Base-by-base conservation (phyloP, 306 rosid species). In the Nissolia schottii region DNA sequence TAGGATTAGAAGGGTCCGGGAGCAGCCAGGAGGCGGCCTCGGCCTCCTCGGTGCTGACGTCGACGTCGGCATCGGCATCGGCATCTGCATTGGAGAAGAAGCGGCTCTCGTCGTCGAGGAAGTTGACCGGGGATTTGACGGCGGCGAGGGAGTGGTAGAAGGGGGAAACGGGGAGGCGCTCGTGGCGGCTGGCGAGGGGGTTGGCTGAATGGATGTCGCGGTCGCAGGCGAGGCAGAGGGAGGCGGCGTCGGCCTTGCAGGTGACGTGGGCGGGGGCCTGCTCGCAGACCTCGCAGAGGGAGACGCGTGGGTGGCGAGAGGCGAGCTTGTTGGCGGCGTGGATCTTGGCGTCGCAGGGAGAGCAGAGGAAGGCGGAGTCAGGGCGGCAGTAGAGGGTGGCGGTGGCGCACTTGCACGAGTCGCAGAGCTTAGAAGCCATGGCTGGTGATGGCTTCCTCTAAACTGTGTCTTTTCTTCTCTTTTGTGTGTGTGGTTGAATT, bases 381-480 rank as follows among this genome's bases (percentile, higher is more conserved):
- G 97, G 90, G 1, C 97, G 88, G 89, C 99, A 94, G 77, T 85
- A 94, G 49, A 91, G 80, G 11, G 93, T 86, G 3, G 95, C 95
- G 5, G 89, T 70, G n/a, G 97, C 91, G 29, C 95, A 85, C 41
- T 91, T 88, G 81, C 97, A 94, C 0, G 90, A 91, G 58, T 94
- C 99, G n/a, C 99, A 94, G n/a, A 89, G 91, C 88, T 91, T 94
- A 14, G 96, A 89, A 1, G 97, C 86, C 99, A 94, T 93, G 45
- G 12, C 25, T 16, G 57, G 3, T 29, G 22, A n/a, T 28, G 3
- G 37, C 13, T 27, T 12, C 31, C 14, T 56, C 12, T 0, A 14
- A 32, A 3, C 14, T 46, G 5, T 9, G 0, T 45, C 8, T 45
- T n/a, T 3, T 2, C 2, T 0, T 12, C 12, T 45, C 5, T 3